Evolutionary conservation across 257 asterid species (phyloP), one percentile per base, ranked within the genome.

Genomic region (Dorcoceras hygrometricum): DNA sequence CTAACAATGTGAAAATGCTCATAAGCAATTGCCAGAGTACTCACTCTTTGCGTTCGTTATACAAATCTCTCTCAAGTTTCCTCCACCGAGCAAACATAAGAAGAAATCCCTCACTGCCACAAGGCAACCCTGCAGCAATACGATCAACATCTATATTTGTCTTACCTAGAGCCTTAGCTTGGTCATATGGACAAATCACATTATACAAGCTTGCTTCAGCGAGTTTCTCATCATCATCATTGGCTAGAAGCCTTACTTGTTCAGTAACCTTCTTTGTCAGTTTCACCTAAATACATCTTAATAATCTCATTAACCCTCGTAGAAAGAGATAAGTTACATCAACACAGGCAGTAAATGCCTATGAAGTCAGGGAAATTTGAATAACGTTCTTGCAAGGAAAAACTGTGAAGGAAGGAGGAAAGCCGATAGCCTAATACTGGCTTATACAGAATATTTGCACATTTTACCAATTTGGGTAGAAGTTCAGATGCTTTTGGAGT

Each of bases 61-160:
- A 94, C 83, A 94, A 75, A 74, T 86, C 99, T 69, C 96, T 82
- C 72, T 87, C 93, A 23, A 94, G 97, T 76, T 94, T 94, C 76
- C 95, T 83, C 99, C 99, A 94, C 9, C 99, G 93, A 81, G 99
- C 99, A 79, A 79, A 88, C 99, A 94, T 94, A 74, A 94, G 96
- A 77, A 94, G 95, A 71, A 90, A 94, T 63, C 99, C 99, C 77
- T 94, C 99, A 68, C 91, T 88, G 20, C 99, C 99, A 72, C 99
- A 94, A 56, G 99, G 99, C 71, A 94, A 75, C 34, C 99, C 99
- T 53, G 99, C 99, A 36, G 98, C 95, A 72, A 94, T 90, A 8
- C 99, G 96, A 70, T 87, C 98, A 59, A 88, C 89, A 72, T 94
- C 99, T 62, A 94, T 90, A 51, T 86, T 94, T 39, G 96, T 94